Percentiles rank a stretch among this genome's conserved stretches.
Evolutionary conservation across 768 basidiomycete genomes (phyloP).

Genomic region (Tylopilus sp.): DNA sequence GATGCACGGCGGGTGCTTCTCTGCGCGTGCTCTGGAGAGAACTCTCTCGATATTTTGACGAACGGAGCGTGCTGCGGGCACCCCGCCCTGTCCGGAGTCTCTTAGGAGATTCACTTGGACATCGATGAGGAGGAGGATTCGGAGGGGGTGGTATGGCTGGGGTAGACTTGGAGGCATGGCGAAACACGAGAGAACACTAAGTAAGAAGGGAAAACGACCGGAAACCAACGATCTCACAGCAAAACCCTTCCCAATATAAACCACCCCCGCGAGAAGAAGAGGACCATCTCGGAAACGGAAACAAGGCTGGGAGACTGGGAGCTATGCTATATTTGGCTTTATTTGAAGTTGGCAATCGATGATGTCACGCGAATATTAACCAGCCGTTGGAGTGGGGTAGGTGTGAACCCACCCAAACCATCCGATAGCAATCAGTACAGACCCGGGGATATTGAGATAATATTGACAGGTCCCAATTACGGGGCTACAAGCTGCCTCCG

Average conservation of each 20-base stretch:
- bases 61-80: conserved; percentile 44
- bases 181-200: neutral
- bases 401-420: neutral
- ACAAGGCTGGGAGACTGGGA: too few relatives aligned
- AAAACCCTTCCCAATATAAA: conserved; percentile 14
- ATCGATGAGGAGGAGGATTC: conserved; percentile 59
- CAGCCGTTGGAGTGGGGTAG: neutral
- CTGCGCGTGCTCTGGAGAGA: conserved; percentile 48
- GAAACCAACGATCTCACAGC: neutral
- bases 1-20: conserved; percentile 49
- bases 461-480: neutral
- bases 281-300: neutral
- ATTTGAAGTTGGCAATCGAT: conserved; percentile 13
- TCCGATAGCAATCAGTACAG: neutral
- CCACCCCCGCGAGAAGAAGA: conserved; percentile 2
- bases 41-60: conserved; percentile 47
- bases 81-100: conserved; percentile 47
- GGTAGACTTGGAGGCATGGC: conserved; percentile 23
- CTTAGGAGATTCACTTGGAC: conserved; percentile 51
- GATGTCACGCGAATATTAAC: conserved; percentile 23
- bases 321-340: neutral
- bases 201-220: neutral
- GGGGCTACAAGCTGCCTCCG: neutral
- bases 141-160: conserved; percentile 22
- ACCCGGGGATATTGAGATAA: neutral